Base-by-base conservation (phyloP, 805 yeast species). In the Diddensiella santjacobensis region DNA sequence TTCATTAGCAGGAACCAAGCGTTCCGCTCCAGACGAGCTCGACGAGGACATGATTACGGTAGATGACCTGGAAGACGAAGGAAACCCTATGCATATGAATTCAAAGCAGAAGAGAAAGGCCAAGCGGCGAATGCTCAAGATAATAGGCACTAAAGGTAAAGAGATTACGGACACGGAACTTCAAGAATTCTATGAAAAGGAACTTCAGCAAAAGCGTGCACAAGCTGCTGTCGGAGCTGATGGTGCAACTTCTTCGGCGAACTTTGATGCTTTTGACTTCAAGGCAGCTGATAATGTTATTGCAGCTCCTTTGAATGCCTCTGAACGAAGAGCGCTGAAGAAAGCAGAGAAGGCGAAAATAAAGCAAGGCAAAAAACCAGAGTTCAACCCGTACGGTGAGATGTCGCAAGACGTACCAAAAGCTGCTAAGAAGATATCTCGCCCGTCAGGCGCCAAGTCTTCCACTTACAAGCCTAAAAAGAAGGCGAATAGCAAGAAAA, bases 331-430 rank as follows among this genome's bases (percentile, higher is more conserved):
- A 11, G 31, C 37, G 1, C 24, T 23, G 22, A 40, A 26, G 44
- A 45, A 48, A 22, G 46, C 35, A 38, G 41, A 44, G 17, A 39
- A 45, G 40, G 30, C 18, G 23, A 26, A 42, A 30, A 29, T 22
- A 41, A 22, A 22, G 31, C 30, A 33, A 24, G 10, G 42, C 36
- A 20, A 31, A 36, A 33, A 18, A 19, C 19, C 29, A 20, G 47
- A 23, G 38, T 57, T 58, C 42, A 48, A 58, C 35, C 61, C 60
- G 8, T 57, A 57, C 46, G 43, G 38, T 17, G 48, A 56, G 18
- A 42, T 42, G 18, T 42, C 47, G 4, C 55, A 54, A 19, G 49
- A 49, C 24, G 47, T 41, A 1, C 51, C 56, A 11, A 51, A 52
- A 43, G 54, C 53, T 3, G 56, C 56, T 3, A 44, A 47, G 26